Base-by-base conservation (phyloP, 495 filamentous ascomycete genomes). In the Penicillium herquei region DNA sequence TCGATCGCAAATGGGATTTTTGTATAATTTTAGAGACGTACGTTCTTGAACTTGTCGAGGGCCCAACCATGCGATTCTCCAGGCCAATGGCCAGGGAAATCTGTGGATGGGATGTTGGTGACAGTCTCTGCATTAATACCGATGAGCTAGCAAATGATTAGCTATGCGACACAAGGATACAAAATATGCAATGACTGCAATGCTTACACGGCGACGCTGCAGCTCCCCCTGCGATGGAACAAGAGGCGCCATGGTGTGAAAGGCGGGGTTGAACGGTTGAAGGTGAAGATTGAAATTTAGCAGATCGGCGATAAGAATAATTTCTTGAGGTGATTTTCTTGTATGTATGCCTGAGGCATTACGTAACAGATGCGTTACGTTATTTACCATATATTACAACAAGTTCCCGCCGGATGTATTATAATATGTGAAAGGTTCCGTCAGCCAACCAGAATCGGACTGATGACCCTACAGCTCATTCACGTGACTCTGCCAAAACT, bases 31-130 rank as follows among this genome's bases (percentile, higher is more conserved):
- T 12, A 7, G 10, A 26, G 26, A 62, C 66, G 51, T 74, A 83
- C 83, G 30, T 84, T 66, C 41, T 78, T 76, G 73, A 98, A 96
- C 39, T 83, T 77, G 2, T 89, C 78, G n/a, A 91, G 73, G 58
- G 87, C 80, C 93, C 93, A 99, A 39, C 81, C 75, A 68, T 96
- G 86, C 72, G 95, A 88, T 74, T 99, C 94, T 59, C 89, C 90
- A 3, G 91, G 89, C 73, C 85, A 96, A 72, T 96, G 89, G 41
- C 86, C 85, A 3, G 95, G 95, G 71, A 91, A 96, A 67, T 97
- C 92, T 57, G 84, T 95, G 30, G 89, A 89, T 63, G 89, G 78
- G 66, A 92, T 86, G 72, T 98, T 85, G 57, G 87, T 90, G 61
- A 98, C 86, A 21, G 88, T 96, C 70, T 98, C 92, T 44, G 83